These are phyloP conservation scores for Raffaelea ambrosiae DNA, from an alignment of 2,329 filamentous ascomycete genomes.

Conservation along the genomic window DNA sequence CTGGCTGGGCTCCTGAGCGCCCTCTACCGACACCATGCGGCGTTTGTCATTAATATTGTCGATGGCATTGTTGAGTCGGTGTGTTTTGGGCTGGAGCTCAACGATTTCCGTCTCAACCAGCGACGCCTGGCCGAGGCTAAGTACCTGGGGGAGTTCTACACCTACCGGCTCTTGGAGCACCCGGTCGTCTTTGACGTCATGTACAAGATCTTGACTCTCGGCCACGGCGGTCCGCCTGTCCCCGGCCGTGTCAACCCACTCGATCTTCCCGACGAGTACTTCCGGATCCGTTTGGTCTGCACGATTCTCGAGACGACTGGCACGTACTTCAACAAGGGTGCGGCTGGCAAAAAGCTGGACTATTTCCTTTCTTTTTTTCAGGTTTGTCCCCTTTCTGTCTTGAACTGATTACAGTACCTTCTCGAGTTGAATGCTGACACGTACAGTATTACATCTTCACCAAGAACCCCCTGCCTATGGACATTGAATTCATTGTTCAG, in stretches of 20 bases:
- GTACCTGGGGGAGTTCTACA: slow-evolving; percentile 93
- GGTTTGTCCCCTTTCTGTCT: slow-evolving; percentile 31
- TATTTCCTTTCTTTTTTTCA: slow-evolving; percentile 96
- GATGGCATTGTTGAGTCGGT: slow-evolving; percentile 88
- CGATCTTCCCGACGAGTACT: slow-evolving; percentile 89
- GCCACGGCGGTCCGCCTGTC: slow-evolving; percentile 75
- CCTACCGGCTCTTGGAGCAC: slow-evolving; percentile 94
- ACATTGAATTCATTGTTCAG: slow-evolving; percentile 93
- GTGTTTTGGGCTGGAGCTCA: slow-evolving; percentile 79
- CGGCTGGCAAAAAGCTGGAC: slow-evolving; percentile 92
- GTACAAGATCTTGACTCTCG: slow-evolving; percentile 91
- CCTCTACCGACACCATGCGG: slow-evolving; percentile 83
- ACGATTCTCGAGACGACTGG: slow-evolving; percentile 91
- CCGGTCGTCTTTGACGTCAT: slow-evolving; percentile 91
- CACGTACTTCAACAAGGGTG: slow-evolving; percentile 89
- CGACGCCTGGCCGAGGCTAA: slow-evolving; percentile 91
- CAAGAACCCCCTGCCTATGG: slow-evolving; percentile 87
- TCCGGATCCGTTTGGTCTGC: slow-evolving; percentile 83
- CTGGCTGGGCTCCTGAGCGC: slow-evolving; percentile 83
- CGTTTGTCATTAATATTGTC: slow-evolving; percentile 84
- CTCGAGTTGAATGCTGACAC: background rate
- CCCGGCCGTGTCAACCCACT: slow-evolving; percentile 69
- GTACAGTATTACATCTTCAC: slow-evolving; percentile 80
- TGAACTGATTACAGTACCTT: background rate
- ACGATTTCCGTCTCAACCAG: slow-evolving; percentile 97